Percentiles rank a stretch among this genome's conserved stretches.
Conservation (phyloP, 495 filamentous ascomycete species). For the Aspergillus baeticus region DNA sequence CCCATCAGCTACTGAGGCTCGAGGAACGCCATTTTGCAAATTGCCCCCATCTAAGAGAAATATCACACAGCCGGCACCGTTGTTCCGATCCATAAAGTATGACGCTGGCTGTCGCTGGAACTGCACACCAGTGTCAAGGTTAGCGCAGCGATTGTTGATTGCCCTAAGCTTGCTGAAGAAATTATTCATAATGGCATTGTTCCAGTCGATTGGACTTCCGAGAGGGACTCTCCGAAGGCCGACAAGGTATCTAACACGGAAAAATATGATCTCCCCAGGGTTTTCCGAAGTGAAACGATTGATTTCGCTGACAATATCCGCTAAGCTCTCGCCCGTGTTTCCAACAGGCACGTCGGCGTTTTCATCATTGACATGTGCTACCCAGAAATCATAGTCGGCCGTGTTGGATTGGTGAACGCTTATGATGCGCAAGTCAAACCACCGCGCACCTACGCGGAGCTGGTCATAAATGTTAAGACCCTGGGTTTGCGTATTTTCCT, state of each 20-base stretch:
- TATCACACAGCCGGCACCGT: conserved; percentile 11
- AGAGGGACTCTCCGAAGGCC: conserved; percentile 3
- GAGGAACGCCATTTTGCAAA: conserved; percentile 1
- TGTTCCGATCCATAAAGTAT: conserved; percentile 13
- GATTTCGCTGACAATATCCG: conserved; percentile 7
- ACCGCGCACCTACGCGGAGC: conserved; percentile 9
- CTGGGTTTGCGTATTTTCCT: conserved; percentile 13
- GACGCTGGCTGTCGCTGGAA: conserved; percentile 8
- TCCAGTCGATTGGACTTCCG: conserved; percentile 7
- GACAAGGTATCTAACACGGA: conserved; percentile 9
- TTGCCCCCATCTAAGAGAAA: conserved; percentile 6
- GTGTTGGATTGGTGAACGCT: conserved; percentile 6
- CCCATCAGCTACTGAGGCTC: neutral
- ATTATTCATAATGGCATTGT: neutral
- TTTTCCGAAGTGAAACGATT: conserved; percentile 13
- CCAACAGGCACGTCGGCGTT: conserved; percentile 9
- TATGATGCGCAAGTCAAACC: conserved; percentile 15
- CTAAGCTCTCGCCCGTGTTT: conserved; percentile 8
- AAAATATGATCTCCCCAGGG: conserved; percentile 8
- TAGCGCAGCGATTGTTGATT: conserved; percentile 11
- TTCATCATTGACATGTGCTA: conserved; percentile 14
- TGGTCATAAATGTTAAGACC: conserved; percentile 12
- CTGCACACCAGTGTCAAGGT: conserved; percentile 1
- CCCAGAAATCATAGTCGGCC: conserved; percentile 7
- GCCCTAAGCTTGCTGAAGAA: conserved; percentile 11